These are phyloP conservation scores for Quercus engelmannii DNA, from an alignment of 306 rosid species.

Conservation along the genomic window DNA sequence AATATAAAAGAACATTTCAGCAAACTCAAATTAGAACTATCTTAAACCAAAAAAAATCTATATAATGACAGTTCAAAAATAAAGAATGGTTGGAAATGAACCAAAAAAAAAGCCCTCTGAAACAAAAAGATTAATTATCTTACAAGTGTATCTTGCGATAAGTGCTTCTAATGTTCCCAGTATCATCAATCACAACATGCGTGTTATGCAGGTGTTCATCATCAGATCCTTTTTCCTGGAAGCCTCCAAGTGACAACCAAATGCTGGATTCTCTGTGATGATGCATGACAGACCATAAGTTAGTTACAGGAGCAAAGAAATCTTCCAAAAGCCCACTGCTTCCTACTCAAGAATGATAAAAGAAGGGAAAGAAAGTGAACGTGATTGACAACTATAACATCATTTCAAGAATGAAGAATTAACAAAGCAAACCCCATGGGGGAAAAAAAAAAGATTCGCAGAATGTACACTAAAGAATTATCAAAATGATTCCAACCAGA, in stretches of 20 bases:
- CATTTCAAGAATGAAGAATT: neutral
- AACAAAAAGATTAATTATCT: constrained; percentile 13
- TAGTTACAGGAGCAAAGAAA: constrained; percentile 1
- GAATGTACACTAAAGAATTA: neutral
- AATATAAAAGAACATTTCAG: neutral
- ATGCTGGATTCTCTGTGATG: constrained; percentile 85
- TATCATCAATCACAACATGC: constrained; percentile 77
- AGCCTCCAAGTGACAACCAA: constrained; percentile 98
- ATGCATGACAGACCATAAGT: constrained; percentile 4
- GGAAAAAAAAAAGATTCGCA: neutral
- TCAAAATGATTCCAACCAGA: neutral
- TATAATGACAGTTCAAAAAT: neutral
- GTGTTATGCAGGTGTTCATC: constrained; percentile 72
- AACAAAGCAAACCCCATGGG: neutral
- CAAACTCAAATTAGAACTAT: neutral
- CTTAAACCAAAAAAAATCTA: neutral
- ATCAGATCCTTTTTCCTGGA: constrained; percentile 83
- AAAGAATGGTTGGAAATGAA: neutral
- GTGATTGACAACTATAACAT: neutral
- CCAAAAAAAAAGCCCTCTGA: neutral
- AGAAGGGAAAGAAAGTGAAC: neutral
- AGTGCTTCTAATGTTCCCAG: constrained; percentile 68
- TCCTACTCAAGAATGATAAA: neutral
- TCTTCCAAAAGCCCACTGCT: neutral
- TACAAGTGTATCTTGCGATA: constrained; percentile 90